Evolutionary conservation across 768 basidiomycete genomes (phyloP), one percentile per base, ranked within the genome.

Genomic region (Lactifluus volemus): DNA sequence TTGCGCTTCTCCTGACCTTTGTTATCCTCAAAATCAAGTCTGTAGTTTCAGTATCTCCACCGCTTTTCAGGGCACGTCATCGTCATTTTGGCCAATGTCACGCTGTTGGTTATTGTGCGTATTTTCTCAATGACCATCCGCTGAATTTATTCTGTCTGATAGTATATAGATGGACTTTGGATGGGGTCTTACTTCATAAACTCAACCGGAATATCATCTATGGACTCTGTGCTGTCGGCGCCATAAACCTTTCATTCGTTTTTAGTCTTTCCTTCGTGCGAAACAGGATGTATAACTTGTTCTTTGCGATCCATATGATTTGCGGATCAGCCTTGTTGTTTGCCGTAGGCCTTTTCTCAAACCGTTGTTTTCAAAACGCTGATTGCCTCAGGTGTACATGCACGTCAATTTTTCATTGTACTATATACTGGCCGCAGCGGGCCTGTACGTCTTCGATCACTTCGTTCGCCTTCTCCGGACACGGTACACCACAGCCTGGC

Each of bases 31-130:
- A n/a, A 32, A 15, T 60, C 65, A 49, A 61, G 38, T 62, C 49
- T 63, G 19, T 47, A 82, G 76, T 68, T 81, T 59, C 82, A 82
- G 68, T 81, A 73, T 68, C 68, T 84, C 29, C 83, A 84, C 67
- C 80, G 82, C n/a, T 79, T 77, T 68, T 70, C 74, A 1, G 83
- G 84, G 14, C 60, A 73, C 5, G 60, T 79, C 58, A 51, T 79
- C 30, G 72, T 77, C 21, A 30, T 80, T 25, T 69, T 75, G 10
- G 70, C 74, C 5, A 75, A 80, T 30, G 61, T 80, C 80, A 81
- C 55, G 71, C 69, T 25, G 0, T 78, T 19, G 73, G 75, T 5
- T 81, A 73, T 66, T 65, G 80, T 75, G 56, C 61, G 73, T 69
- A 19, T 36, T 15, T 19, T 12, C 11, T 51, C n/a, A 47, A 3